Base-by-base conservation (phyloP, 2,329 filamentous ascomycete genomes). In the Stagonosporopsis rhizophila region DNA sequence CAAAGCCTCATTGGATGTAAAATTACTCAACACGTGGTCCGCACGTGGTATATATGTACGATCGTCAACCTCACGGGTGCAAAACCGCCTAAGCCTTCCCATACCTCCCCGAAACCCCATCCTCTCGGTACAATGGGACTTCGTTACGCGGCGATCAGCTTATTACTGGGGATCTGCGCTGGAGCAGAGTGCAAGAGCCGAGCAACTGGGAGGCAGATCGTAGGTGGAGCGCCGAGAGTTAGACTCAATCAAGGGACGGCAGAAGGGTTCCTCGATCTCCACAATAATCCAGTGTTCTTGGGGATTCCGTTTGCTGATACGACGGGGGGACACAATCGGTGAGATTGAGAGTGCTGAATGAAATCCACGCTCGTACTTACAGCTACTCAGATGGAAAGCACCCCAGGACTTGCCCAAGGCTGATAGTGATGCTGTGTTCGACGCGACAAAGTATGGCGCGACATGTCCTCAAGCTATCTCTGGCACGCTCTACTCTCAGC, bases 271-370 rank as follows among this genome's bases (percentile, higher is more conserved):
- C 40, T 54, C 35, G 64, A 67, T 49, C 44, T 53, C 5, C 50
- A 64, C 52, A 59, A 63, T 14, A 68, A 68, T 28, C 56, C 62
- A 0, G 65, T 68, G 4, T 68, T 67, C 28, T 51, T 68, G 7
- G 64, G 64, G 19, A 67, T 68, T 37, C 66, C 66, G 14, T 68
- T 67, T 44, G 66, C 66, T 19, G 64, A 59, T n/a, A 63, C 66
- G 17, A 67, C 64, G 5, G 64, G 65, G 6, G 65, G 62, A 38
- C 20, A 60, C n/a, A 68, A 68, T 39, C 57, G 65, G 65, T 67
- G 59, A 19, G 59, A 48, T 2, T 2, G 15, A 12, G 22, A 8
- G n/a, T 15, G 11, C 7, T 17, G 6, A 11, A 6, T 14, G n/a
- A 4, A 23, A 3, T 19, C 6, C 4, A 27, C 11, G 6, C 17